Evolutionary conservation across 2,329 filamentous ascomycete species (phyloP).

Genomic region (Dothideomycetidae sp.): DNA sequence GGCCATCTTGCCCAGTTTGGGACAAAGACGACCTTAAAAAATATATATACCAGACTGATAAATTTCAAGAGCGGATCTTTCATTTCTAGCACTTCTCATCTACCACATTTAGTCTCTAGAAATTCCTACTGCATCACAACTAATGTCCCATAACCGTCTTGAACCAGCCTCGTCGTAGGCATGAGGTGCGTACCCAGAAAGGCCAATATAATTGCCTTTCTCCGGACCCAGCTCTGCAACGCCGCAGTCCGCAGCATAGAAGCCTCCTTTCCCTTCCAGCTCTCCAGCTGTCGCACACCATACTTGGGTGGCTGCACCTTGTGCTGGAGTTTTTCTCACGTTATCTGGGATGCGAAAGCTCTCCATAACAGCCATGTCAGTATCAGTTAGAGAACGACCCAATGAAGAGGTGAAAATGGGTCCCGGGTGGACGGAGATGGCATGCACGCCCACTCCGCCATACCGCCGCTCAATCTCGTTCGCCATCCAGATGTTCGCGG

Average conservation of each 20-base stretch:
- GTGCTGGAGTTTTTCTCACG: constrained; percentile 18
- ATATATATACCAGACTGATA: too few species aligned
- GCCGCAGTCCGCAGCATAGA: constrained; percentile 33
- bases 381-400: constrained; percentile 11
- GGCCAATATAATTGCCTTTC: constrained; percentile 10
- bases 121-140: constrained; percentile 19
- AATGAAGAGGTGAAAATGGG: constrained; percentile 21
- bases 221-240: constrained; percentile 20
- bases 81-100: too few species aligned
- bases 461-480: constrained; percentile 40
- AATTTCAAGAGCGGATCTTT: too few species aligned
- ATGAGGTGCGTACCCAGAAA: constrained; percentile 18
- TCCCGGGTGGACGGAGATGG: constrained; percentile 34
- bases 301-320: constrained; percentile 37
- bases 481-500: constrained; percentile 38
- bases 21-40: too few species aligned
- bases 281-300: constrained; percentile 31
- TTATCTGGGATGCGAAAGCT: constrained; percentile 2
- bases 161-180: constrained; percentile 28
- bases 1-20: constrained; percentile 2
- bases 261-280: constrained; percentile 33
- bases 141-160: constrained; percentile 30
- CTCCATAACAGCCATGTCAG: constrained; percentile 1
- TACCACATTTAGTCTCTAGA: too few species aligned
- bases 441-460: constrained; percentile 31